phyloP scores from a whole-genome alignment of 306 rosid species.

The Pyrus betulifolia region DNA sequence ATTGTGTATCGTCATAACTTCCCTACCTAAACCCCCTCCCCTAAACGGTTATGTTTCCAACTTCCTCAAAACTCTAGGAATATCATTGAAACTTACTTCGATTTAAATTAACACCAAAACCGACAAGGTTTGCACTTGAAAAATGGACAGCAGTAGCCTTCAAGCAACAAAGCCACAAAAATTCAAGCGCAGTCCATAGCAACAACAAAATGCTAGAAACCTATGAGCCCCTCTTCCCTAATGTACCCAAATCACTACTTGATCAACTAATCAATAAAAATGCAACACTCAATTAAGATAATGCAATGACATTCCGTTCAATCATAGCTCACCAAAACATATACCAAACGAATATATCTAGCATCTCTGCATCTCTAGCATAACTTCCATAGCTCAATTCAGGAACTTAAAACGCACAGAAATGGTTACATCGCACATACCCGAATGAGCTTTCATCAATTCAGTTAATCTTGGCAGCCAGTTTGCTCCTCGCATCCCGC shows the following conservation, averaged over 20 bases:
- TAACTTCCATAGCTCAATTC: not conserved
- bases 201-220: not conserved
- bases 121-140: not conserved
- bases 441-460: not conserved
- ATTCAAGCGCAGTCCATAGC: not conserved
- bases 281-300: not conserved
- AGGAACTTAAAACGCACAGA: not conserved
- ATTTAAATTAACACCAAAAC: not conserved
- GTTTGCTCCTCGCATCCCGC: conserved; percentile 47
- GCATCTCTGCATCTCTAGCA: not conserved
- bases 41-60: not conserved
- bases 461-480: conserved; percentile 35
- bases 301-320: not conserved
- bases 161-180: not conserved
- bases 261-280: not conserved
- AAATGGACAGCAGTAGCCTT: not conserved
- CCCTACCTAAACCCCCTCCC: not conserved
- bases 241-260: too few relatives aligned
- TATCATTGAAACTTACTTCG: not conserved
- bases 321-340: not conserved
- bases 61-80: not conserved
- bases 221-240: not conserved
- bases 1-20: not conserved
- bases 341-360: not conserved
- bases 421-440: conserved; percentile 2